Evolutionary conservation across 2,329 filamentous ascomycete genomes (phyloP), one percentile per base, ranked within the genome.

Genomic region (Beauveria medogensis): DNA sequence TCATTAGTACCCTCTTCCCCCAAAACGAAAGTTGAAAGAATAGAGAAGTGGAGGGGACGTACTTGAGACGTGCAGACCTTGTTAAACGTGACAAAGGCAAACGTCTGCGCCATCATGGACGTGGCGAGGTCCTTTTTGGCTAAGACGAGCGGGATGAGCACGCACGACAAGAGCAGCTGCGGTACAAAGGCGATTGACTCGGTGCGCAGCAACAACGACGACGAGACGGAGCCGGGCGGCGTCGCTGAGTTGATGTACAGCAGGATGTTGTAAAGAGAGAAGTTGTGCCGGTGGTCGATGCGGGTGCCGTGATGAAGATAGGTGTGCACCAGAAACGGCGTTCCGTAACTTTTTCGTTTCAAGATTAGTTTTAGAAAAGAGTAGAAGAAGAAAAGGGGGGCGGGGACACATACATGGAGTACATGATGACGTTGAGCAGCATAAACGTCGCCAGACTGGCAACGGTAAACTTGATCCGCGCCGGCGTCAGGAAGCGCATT

Each of bases 1-100:
- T 43, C 16, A 47, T 53, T 34, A 58, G 47, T 28, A 47, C 5
- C 2, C 26, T 34, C 16, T 24, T 3, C 5, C 2, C 5, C 12
- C 12, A 34, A 34, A 34, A 14, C 12, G 10, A 34, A 5, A 34
- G 30, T 34, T 34, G 12, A 34, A 14, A 34, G 30, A 12, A 12
- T 5, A 14, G 12, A 14, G 10, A 34, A 12, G 12, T 5, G 30
- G 24, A 24, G 10, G 14, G 10, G 2, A 70, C 81, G 65, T 82
- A 94, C 91, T 82, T 97, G 93, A 69, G 92, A 96, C 3, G 94
- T 99, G 81, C 93, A 97, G 64, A 99, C 94, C 78, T 99, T 99
- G 77, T 99, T 99, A 68, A 97, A 97, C 0, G 92, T 88, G 4
- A 97, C 94, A 74, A 99, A 99, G 0, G 93, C 91, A 75, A 97